Evolutionary conservation across 495 filamentous ascomycete species (phyloP).

Genomic region (Penicillium fimorum): DNA sequence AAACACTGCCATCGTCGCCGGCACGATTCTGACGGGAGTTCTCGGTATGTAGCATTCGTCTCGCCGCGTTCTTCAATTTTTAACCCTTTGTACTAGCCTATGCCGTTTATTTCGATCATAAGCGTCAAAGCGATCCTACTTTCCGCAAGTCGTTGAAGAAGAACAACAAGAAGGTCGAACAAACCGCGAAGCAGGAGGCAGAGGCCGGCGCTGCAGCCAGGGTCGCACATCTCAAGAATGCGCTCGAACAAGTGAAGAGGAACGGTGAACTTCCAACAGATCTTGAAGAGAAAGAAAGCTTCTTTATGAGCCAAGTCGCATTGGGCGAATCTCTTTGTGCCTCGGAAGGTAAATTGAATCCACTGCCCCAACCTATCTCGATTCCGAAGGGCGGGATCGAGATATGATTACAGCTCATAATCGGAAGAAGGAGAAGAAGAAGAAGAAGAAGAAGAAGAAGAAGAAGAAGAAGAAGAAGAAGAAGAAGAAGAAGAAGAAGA

Average conservation of each 20-base stretch:
- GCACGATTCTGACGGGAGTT: conserved; percentile 70
- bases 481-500: too few species aligned
- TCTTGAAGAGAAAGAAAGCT: conserved; percentile 85
- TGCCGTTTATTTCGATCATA: conserved; percentile 93
- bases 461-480: too few species aligned
- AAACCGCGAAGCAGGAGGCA: conserved; percentile 73
- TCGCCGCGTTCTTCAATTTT: conserved; percentile 8
- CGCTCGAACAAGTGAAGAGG: conserved; percentile 73
- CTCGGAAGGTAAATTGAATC: conserved; percentile 53
- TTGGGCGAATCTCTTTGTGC: conserved; percentile 74
- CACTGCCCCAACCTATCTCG: not conserved
- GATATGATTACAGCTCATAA: not conserved
- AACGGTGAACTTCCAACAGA: conserved; percentile 82
- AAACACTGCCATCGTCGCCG: conserved; percentile 40
- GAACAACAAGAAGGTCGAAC: conserved; percentile 72
- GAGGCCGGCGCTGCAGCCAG: conserved; percentile 63
- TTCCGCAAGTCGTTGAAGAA: conserved; percentile 84
- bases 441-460: too few species aligned
- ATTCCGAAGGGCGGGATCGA: too few species aligned
- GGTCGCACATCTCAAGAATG: conserved; percentile 64
- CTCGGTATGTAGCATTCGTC: conserved; percentile 56
- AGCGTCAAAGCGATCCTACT: conserved; percentile 77
- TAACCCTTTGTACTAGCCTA: conserved; percentile 50
- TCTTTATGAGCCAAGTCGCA: conserved; percentile 94
- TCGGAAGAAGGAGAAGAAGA: too few species aligned